phyloP scores from a whole-genome alignment of 2,329 filamentous ascomycete species.

The Anthostomella pinea region DNA sequence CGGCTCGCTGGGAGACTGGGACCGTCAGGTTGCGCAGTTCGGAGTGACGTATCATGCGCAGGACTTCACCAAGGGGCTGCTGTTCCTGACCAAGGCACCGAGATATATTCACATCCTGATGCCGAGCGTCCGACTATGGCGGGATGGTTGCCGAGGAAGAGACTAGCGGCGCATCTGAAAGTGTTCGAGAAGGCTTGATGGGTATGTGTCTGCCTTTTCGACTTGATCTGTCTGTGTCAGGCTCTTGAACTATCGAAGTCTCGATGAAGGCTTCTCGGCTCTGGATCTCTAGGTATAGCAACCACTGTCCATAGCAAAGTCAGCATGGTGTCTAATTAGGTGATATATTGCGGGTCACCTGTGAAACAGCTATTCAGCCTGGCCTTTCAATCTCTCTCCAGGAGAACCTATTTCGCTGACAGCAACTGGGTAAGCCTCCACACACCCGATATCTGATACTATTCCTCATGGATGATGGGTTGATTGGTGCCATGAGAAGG shows the following conservation, averaged over 20 bases:
- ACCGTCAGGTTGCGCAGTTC: constrained; percentile 24
- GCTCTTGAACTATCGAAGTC: not conserved
- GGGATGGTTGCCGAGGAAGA: constrained; percentile 20
- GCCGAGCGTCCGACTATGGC: constrained; percentile 20
- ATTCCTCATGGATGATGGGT: no score
- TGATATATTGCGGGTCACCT: no score
- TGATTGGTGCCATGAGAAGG: no score
- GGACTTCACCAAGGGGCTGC: constrained; percentile 21
- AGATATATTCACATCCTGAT: constrained; percentile 17
- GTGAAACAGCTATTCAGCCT: no score
- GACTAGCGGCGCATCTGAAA: constrained; percentile 11
- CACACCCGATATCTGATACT: no score
- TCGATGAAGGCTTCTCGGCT: no score
- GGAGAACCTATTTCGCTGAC: no score
- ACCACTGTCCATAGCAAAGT: no score
- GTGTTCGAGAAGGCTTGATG: constrained; percentile 18
- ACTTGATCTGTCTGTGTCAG: not conserved
- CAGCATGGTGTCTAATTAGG: no score
- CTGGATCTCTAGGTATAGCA: no score
- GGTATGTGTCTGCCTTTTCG: not conserved
- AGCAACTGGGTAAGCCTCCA: no score
- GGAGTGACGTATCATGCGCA: constrained; percentile 29
- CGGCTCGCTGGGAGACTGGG: constrained; percentile 30
- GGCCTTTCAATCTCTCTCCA: no score
- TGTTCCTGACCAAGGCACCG: constrained; percentile 25